phyloP scores from a whole-genome alignment of 2,329 filamentous ascomycete species.

The Pochonia chlamydosporia region DNA sequence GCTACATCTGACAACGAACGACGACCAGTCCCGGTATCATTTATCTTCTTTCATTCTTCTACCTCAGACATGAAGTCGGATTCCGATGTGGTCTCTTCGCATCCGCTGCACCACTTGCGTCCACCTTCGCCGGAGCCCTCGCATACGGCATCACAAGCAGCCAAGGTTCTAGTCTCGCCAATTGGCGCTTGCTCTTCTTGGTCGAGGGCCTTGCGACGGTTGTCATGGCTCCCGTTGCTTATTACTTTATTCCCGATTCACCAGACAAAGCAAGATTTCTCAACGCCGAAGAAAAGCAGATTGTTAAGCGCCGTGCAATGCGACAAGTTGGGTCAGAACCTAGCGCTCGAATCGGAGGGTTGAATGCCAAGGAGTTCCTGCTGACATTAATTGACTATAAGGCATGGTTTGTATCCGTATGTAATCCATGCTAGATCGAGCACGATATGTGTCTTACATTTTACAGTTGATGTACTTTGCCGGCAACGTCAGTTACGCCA shows the following conservation, averaged over 20 bases:
- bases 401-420: slow-evolving; percentile 14
- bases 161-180: slow-evolving; percentile 16
- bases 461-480: slow-evolving; percentile 29
- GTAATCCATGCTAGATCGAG: too few species aligned
- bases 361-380: slow-evolving; percentile 25
- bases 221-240: slow-evolving; percentile 20
- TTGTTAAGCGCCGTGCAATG: slow-evolving; percentile 16
- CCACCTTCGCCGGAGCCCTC: slow-evolving; percentile 25
- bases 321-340: slow-evolving; percentile 13
- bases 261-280: slow-evolving; percentile 23
- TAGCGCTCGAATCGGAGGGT: slow-evolving; percentile 8
- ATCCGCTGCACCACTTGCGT: slow-evolving; percentile 24
- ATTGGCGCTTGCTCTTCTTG: slow-evolving; percentile 26
- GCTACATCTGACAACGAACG: too few species aligned
- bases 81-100: slow-evolving; percentile 21
- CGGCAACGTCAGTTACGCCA: slow-evolving; percentile 31
- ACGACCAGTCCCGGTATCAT: slow-evolving; percentile 19
- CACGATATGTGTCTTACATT: too few species aligned
- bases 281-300: slow-evolving; percentile 18
- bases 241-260: slow-evolving; percentile 24
- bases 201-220: slow-evolving; percentile 25
- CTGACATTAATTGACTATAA: slow-evolving; percentile 28
- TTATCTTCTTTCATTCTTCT: slow-evolving; percentile 27
- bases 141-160: slow-evolving; percentile 27
- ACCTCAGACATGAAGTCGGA: slow-evolving; percentile 25